These are phyloP conservation scores for Eutypella sp. DNA, from an alignment of 2,329 filamentous ascomycete species.

Conservation along the genomic window DNA sequence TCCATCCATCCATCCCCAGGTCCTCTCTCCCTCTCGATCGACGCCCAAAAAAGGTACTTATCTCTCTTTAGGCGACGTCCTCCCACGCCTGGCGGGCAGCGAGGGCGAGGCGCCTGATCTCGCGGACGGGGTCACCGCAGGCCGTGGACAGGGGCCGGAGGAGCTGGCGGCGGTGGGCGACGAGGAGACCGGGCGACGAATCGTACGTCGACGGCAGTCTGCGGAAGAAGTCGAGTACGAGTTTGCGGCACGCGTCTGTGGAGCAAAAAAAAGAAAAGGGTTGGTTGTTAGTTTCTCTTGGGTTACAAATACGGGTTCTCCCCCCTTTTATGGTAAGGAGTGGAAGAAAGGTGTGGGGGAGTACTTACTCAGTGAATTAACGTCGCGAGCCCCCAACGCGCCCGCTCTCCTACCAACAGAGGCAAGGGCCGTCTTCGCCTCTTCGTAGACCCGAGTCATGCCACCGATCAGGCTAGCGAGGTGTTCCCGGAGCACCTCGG, in stretches of 20 bases:
- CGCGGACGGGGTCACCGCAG: slow-evolving; percentile 49
- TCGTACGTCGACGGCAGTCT: slow-evolving; percentile 45
- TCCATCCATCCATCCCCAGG: too few relatives aligned
- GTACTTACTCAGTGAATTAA: background rate
- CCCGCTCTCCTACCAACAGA: background rate
- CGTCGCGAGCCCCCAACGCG: background rate
- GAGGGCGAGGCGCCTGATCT: slow-evolving; percentile 46
- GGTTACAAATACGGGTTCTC: too few relatives aligned
- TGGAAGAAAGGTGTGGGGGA: background rate
- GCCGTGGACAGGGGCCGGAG: slow-evolving; percentile 44
- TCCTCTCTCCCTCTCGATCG: too few relatives aligned
- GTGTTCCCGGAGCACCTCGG: slow-evolving; percentile 42
- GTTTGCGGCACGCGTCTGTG: slow-evolving; percentile 35
- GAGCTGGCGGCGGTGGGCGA: slow-evolving; percentile 37
- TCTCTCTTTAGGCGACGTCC: slow-evolving; percentile 29
- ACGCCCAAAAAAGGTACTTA: too few relatives aligned
- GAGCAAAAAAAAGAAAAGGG: too few relatives aligned
- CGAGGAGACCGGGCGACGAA: slow-evolving; percentile 38
- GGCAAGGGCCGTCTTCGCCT: slow-evolving; percentile 9
- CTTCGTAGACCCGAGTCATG: slow-evolving; percentile 32
- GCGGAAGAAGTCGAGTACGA: slow-evolving; percentile 43
- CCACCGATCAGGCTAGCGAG: slow-evolving; percentile 45
- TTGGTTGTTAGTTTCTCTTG: too few relatives aligned
- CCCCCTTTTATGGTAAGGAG: background rate
- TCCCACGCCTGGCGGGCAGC: slow-evolving; percentile 46